Evolutionary conservation across 257 asterid genomes (phyloP).

Genomic region (Solanum boliviense): DNA sequence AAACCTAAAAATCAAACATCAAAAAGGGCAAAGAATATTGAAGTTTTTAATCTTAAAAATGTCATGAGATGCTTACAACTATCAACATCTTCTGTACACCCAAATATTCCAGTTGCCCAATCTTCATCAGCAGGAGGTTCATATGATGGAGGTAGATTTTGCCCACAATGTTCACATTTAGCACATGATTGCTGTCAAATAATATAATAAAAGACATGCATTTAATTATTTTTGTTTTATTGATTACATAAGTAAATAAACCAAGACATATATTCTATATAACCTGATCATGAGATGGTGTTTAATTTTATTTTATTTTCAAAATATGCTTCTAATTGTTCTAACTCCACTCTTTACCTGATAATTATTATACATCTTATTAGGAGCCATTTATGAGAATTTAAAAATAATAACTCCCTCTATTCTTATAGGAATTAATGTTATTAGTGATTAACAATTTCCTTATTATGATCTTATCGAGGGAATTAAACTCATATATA

Average conservation of each 20-base stretch:
- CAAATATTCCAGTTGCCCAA: constrained; percentile 60
- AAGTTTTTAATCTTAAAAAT: neutral
- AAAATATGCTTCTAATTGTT: too few relatives aligned
- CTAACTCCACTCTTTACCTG: neutral
- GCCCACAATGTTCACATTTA: constrained; percentile 65
- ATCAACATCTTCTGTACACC: constrained; percentile 54
- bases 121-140: constrained; percentile 71
- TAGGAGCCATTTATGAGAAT: neutral
- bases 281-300: neutral
- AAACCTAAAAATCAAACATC: constrained; percentile 5
- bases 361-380: neutral
- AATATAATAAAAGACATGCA: neutral
- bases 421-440: neutral
- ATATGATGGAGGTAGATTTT: constrained; percentile 49
- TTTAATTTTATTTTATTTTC: too few relatives aligned
- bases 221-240: neutral
- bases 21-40: neutral
- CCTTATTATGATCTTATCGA: neutral
- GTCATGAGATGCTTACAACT: constrained; percentile 34
- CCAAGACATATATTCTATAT: neutral
- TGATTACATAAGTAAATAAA: neutral
- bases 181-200: constrained; percentile 35
- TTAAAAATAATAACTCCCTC: neutral
- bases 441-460: neutral
- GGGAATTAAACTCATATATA: neutral